Evolutionary conservation across 129 eudicot species (phyloP).

Genomic region (Glebionis coronaria): DNA sequence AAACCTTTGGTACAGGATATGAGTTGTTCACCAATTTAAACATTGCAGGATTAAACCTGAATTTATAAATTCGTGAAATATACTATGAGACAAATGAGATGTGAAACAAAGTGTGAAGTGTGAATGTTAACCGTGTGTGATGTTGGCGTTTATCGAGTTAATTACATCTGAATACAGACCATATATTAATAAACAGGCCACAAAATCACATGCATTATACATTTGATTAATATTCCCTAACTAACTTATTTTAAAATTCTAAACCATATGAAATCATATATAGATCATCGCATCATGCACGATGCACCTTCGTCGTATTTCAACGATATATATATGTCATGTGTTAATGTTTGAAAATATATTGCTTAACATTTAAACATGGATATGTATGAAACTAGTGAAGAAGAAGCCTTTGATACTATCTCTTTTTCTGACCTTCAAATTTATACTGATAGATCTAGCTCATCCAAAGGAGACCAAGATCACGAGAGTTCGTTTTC

Average conservation of each 20-base stretch:
- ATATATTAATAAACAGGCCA: background rate
- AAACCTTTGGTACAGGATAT: too few species aligned
- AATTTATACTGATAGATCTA: slow-evolving; percentile 29
- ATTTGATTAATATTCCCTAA: background rate
- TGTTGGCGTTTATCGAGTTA: background rate
- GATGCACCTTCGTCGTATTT: background rate
- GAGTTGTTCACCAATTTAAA: too few species aligned
- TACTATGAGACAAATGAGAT: too few species aligned
- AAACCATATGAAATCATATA: background rate
- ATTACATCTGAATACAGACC: background rate
- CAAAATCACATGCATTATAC: background rate
- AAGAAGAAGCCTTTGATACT: slow-evolving; percentile 28
- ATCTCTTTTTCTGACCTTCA: slow-evolving; percentile 38
- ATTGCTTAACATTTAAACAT: slow-evolving; percentile 3
- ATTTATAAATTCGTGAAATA: too few species aligned
- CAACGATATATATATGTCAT: background rate
- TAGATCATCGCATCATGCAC: background rate
- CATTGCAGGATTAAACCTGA: too few species aligned
- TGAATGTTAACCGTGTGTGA: background rate
- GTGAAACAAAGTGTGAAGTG: too few species aligned
- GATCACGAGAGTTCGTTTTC: slow-evolving; percentile 7
- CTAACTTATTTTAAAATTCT: background rate
- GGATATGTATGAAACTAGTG: slow-evolving; percentile 27
- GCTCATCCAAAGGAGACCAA: too few species aligned
- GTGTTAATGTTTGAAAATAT: slow-evolving; percentile 6